Base-by-base conservation (phyloP, 257 asterid genomes). In the Lantana camara region DNA sequence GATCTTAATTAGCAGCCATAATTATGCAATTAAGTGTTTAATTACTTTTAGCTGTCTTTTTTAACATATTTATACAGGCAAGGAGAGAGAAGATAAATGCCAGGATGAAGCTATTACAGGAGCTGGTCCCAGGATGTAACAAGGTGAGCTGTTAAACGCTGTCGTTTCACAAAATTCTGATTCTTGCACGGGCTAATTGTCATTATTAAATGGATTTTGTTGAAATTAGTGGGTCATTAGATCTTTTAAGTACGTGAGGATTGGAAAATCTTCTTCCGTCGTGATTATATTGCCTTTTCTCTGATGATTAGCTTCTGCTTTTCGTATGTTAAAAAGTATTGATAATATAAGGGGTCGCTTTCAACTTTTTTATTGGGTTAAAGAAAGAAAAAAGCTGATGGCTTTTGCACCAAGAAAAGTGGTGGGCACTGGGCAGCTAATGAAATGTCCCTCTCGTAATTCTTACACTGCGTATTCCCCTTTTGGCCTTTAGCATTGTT, bases 41-140 rank as follows among this genome's bases (percentile, higher is more conserved):
- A 51, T 60, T 37, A 41, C 62, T 65, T n/a, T n/a, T 56, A 64
- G 52, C 23, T 66, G 67, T 71, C 49, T 38, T 61, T 44, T 46
- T 62, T 7, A 4, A 5, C 11, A 4, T n/a, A n/a, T 66, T 7
- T 68, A 45, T 63, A 60, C 79, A 94, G 99, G 99, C 99, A 50
- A 87, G 99, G 80, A 90, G 99, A 82, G 99, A 94, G 89, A 94
- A 90, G 79, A 94, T 94, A 72, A 90, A 94, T 76, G 99, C 95
- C 16, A 83, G 97, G 73, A 94, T 94, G 99, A 94, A 94, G 88
- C 87, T 90, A 44, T 74, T 94, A 49, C 96, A 87, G 57, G 97
- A 94, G 68, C 92, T 94, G 97, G 99, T 90, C 92, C 99, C 99
- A 1, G 99, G 99, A 64, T 94, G 99, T 64, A 83, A 84, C 79